Percentiles rank a stretch among this genome's conserved stretches.
Conservation (phyloP, 2,329 filamentous ascomycete species). For the Diaporthe destruens region DNA sequence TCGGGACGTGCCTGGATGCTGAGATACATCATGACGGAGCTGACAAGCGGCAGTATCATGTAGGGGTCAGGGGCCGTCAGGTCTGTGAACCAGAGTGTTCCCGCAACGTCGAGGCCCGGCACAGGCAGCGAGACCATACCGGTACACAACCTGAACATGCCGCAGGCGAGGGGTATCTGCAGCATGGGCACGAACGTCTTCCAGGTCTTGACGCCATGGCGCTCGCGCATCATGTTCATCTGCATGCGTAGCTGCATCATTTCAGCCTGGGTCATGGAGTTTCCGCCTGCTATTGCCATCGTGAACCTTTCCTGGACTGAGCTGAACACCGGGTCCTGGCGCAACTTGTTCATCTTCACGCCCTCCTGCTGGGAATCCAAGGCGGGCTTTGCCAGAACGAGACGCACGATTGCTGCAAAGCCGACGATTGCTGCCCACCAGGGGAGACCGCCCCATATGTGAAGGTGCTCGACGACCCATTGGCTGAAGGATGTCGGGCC, state of each 20-base stretch:
- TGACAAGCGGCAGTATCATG: slow-evolving; percentile 77
- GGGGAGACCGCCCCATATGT: slow-evolving; percentile 79
- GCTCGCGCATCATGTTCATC: slow-evolving; percentile 63
- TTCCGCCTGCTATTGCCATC: slow-evolving; percentile 49
- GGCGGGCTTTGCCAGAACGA: slow-evolving; percentile 74
- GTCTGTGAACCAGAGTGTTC: slow-evolving; percentile 83
- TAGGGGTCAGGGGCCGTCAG: slow-evolving; percentile 82
- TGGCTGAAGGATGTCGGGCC: slow-evolving; percentile 82
- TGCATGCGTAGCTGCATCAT: slow-evolving; percentile 61
- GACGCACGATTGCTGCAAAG: slow-evolving; percentile 74
- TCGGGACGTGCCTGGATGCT: slow-evolving; percentile 67
- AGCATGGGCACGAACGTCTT: slow-evolving; percentile 68
- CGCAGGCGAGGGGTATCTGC: slow-evolving; percentile 78
- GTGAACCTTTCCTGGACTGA: slow-evolving; percentile 64
- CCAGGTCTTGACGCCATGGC: slow-evolving; percentile 65
- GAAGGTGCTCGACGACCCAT: slow-evolving; percentile 83
- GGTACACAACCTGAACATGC: slow-evolving; percentile 82
- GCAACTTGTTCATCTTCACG: slow-evolving; percentile 72
- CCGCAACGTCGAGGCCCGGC: slow-evolving; percentile 79
- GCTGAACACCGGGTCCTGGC: slow-evolving; percentile 67
- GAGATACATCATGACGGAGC: slow-evolving; percentile 67
- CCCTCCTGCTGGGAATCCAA: slow-evolving; percentile 71
- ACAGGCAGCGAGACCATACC: slow-evolving; percentile 84
- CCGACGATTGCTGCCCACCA: slow-evolving; percentile 85
- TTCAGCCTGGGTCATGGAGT: slow-evolving; percentile 59